A percentile compares a stretch with the other conserved stretches of the same genome.
These are phyloP conservation scores for Trametes gibbosa DNA, from an alignment of 768 basidiomycete species.

Conservation along the genomic window DNA sequence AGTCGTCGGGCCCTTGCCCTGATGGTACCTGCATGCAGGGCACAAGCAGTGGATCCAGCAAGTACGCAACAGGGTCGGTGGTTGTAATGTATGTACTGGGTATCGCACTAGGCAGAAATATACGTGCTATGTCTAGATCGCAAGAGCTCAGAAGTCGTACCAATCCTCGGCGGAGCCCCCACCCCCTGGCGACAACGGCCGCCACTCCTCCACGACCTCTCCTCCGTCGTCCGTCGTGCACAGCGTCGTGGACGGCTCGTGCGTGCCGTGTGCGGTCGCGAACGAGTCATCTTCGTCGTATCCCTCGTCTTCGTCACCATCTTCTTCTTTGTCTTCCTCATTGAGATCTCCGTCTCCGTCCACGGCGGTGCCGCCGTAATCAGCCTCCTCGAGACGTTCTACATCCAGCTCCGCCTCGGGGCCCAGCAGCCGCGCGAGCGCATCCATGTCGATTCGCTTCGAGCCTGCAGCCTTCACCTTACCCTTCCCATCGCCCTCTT, in stretches of 20 bases:
- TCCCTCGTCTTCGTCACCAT: background rate
- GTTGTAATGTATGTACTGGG: background rate
- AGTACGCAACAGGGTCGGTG: too few relatives aligned
- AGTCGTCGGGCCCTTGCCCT: too few relatives aligned
- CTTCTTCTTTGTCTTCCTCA: background rate
- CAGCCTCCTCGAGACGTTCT: constrained; percentile 21
- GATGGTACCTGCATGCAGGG: too few relatives aligned
- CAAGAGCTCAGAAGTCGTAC: constrained; percentile 25
- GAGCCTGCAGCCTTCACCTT: constrained; percentile 34
- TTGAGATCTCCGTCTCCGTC: constrained; percentile 9
- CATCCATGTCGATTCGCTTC: constrained; percentile 55
- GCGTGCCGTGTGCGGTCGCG: background rate
- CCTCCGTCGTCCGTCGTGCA: constrained; percentile 25
- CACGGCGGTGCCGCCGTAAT: constrained; percentile 14
- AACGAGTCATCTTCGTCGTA: constrained; percentile 21
- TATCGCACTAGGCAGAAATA: background rate
- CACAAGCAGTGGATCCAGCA: too few relatives aligned
- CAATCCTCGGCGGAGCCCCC: constrained; percentile 25
- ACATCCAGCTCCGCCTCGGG: constrained; percentile 31
- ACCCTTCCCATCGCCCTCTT: constrained; percentile 18
- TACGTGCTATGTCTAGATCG: background rate
- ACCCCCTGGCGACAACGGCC: constrained; percentile 37
- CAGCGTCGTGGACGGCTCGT: background rate
- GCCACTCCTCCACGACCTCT: constrained; percentile 46
- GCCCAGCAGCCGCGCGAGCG: constrained; percentile 48